A percentile compares a stretch with the other conserved stretches of the same genome.
Evolutionary conservation across 1,284 basidiomycete genomes (phyloP).

Genomic region (Omphalotus olearius): DNA sequence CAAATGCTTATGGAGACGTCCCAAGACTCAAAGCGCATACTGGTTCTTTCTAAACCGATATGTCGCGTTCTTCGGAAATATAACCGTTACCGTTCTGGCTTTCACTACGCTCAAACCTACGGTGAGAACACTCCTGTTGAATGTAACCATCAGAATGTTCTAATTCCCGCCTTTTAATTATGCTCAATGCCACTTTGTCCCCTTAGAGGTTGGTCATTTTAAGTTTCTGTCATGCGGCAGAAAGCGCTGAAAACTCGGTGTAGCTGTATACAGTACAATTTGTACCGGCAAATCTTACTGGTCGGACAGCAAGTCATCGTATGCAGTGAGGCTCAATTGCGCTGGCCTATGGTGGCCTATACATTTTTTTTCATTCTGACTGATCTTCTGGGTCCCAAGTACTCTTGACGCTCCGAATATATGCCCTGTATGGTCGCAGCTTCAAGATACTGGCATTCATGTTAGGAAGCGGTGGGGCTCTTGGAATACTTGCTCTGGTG

Average conservation of each 20-base stretch:
- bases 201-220: conserved; percentile 1
- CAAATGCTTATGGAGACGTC: conserved; percentile 13
- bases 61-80: conserved; percentile 15
- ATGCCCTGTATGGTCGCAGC: conserved; percentile 16
- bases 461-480: conserved; percentile 1
- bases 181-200: background rate
- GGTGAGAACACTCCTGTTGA: background rate
- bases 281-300: conserved; percentile 7
- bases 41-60: conserved; percentile 20
- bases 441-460: conserved; percentile 11
- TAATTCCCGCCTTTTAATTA: background rate
- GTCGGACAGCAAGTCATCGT: conserved; percentile 3
- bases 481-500: conserved; percentile 5
- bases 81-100: conserved; percentile 13
- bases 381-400: conserved; percentile 7
- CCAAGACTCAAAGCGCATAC: conserved; percentile 12
- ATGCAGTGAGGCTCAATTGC: background rate
- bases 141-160: background rate
- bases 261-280: conserved; percentile 3
- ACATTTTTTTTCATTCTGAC: background rate
- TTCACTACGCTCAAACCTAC: conserved; percentile 9
- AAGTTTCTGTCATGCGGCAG: background rate
- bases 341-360: too few relatives aligned
- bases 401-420: conserved; percentile 16
- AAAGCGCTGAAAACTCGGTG: background rate